Conservation (phyloP, 805 yeast genomes). For the Metschnikowia lunata region DNA sequence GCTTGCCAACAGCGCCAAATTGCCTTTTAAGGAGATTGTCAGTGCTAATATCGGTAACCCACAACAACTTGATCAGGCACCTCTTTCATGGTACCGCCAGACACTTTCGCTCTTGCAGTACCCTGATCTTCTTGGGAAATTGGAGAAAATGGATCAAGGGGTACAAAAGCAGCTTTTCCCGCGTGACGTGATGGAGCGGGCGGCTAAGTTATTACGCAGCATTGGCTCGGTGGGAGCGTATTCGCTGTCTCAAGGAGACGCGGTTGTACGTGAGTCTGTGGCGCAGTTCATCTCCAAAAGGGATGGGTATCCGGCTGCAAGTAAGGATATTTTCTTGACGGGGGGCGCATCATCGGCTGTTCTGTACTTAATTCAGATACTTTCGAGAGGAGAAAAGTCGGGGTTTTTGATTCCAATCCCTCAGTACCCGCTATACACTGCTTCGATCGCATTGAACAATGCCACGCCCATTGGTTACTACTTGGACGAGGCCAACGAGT, state of each 20-base stretch:
- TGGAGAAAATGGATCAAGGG: conserved; percentile 20
- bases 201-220: conserved; percentile 52
- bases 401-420: conserved; percentile 94
- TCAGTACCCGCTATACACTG: conserved; percentile 95
- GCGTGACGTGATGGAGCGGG: conserved; percentile 69
- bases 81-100: conserved; percentile 92
- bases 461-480: conserved; percentile 84
- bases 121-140: conserved; percentile 54
- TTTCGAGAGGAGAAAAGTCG: conserved; percentile 62
- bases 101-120: conserved; percentile 82
- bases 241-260: conserved; percentile 88
- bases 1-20: conserved; percentile 46
- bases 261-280: conserved; percentile 65
- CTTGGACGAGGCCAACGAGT: conserved; percentile 70
- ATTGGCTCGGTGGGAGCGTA: conserved; percentile 92
- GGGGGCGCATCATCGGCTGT: conserved; percentile 96
- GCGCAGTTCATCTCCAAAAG: conserved; percentile 76
- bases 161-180: conserved; percentile 41
- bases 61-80: conserved; percentile 91
- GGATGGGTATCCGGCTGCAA: conserved; percentile 63
- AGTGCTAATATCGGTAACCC: conserved; percentile 97
- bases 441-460: conserved; percentile 81
- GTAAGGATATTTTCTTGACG: conserved; percentile 77
- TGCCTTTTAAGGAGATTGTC: conserved; percentile 76
- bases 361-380: conserved; percentile 64